Evolutionary conservation across 2,329 filamentous ascomycete genomes (phyloP).

Genomic region (Pezicula neosporulosa): DNA sequence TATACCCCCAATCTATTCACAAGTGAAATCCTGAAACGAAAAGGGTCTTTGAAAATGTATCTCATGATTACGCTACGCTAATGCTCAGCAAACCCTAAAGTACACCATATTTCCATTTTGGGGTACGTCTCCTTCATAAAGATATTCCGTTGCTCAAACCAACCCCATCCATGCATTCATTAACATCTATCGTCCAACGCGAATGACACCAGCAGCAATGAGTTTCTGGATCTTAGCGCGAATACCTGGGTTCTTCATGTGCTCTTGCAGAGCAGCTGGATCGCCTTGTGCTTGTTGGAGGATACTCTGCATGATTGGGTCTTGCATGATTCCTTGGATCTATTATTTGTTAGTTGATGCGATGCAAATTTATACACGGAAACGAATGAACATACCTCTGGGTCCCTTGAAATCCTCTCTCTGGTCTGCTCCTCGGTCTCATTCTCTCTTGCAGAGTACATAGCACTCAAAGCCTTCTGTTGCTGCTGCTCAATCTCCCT

Average conservation of each 20-base stretch:
- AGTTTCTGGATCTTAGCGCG: constrained; percentile 76
- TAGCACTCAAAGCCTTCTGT: constrained; percentile 85
- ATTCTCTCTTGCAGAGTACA: constrained; percentile 87
- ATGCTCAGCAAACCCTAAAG: background rate
- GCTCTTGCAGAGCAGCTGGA: constrained; percentile 88
- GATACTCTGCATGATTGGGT: constrained; percentile 97
- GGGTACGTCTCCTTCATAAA: constrained; percentile 11
- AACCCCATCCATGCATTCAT: background rate
- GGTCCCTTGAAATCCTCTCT: constrained; percentile 84
- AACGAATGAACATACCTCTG: constrained; percentile 62
- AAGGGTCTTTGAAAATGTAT: background rate
- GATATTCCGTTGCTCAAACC: background rate
- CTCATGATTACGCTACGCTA: background rate
- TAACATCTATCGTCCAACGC: constrained; percentile 51
- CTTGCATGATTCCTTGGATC: constrained; percentile 89
- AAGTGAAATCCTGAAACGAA: too few species aligned
- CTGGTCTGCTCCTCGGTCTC: constrained; percentile 96
- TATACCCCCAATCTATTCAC: background rate
- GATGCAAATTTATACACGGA: background rate
- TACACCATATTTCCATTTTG: background rate
- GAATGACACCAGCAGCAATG: constrained; percentile 88
- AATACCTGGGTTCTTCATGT: constrained; percentile 91
- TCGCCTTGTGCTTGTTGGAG: constrained; percentile 95
- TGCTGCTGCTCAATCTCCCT: constrained; percentile 93
- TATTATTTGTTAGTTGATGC: constrained; percentile 16